Evolutionary conservation across 306 rosid genomes (phyloP), one percentile per base, ranked within the genome.

Genomic region (Adenanthera pavonina): DNA sequence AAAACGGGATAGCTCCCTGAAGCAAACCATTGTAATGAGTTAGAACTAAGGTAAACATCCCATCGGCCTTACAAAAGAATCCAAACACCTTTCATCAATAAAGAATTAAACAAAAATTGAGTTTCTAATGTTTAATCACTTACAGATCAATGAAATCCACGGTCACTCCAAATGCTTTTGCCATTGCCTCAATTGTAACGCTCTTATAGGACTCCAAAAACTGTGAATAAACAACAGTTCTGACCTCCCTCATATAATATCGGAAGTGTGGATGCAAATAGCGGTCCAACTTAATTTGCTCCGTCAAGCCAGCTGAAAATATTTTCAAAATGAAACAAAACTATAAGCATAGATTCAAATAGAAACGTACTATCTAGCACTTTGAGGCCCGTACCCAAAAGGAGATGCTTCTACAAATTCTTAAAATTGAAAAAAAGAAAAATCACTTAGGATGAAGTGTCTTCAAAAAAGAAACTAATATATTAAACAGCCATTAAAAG

Each of bases 141-240:
- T 89, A 96, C 98, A 93, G 49, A 82, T 96, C 98, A 82, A 96
- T 96, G 80, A 96, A 96, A 52, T 96, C 99, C 77, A 93, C 97
- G 0, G 98, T 87, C 10, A 96, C 98, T 14, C 99, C 98, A 88
- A 96, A 96, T n/a, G 97, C 97, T 85, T 85, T 96, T 1, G 99
- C 98, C 99, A 93, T 93, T 46, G 98, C 99, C 73, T 93, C 98
- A 80, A 93, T 92, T 3, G 99, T 93, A 14, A 96, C 99, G 77
- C 98, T 93, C 90, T 93, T 96, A 38, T 96, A 96, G 65, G 99
- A 96, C 83, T 96, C 99, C 91, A 96, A 86, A 86, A 92, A 96
- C 81, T 96, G 98, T 64, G 97, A 93, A 72, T 93, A 96, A 25
- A 96, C 89, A 14, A 93, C 98, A 47, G 90, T 88, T 86, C 99